Evolutionary conservation across 2,329 filamentous ascomycete genomes (phyloP).

Genomic region (Clarireedia paspali): DNA sequence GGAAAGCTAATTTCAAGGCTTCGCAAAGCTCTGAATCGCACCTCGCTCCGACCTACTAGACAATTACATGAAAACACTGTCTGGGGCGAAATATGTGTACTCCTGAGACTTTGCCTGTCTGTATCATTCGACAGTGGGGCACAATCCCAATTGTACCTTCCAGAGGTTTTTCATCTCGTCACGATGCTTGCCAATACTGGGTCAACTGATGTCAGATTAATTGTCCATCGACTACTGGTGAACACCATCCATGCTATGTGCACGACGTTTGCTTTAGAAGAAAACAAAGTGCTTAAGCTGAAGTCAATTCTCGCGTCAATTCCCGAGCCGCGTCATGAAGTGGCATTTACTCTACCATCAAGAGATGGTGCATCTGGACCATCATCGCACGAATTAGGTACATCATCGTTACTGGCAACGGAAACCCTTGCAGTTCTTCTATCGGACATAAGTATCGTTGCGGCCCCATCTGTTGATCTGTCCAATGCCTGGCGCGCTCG

Average conservation of each 20-base stretch:
- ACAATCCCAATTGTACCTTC: constrained; percentile 59
- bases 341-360: constrained; percentile 43
- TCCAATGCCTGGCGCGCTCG: constrained; percentile 63
- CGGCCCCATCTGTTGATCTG: constrained; percentile 56
- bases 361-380: constrained; percentile 49
- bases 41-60: constrained; percentile 58
- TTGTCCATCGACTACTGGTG: constrained; percentile 56
- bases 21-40: constrained; percentile 59
- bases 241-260: constrained; percentile 63
- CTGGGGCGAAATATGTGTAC: constrained; percentile 61
- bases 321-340: constrained; percentile 51
- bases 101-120: constrained; percentile 58
- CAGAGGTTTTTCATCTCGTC: constrained; percentile 63
- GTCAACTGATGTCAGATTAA: constrained; percentile 44
- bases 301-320: constrained; percentile 48
- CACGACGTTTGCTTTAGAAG: constrained; percentile 56
- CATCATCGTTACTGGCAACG: constrained; percentile 35
- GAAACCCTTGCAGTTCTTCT: constrained; percentile 55
- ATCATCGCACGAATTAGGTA: constrained; percentile 44
- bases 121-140: constrained; percentile 61
- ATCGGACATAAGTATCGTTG: constrained; percentile 55
- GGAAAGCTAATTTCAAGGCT: constrained; percentile 59
- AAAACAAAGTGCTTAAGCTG: constrained; percentile 38
- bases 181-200: constrained; percentile 65
- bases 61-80: constrained; percentile 58